These are phyloP conservation scores for Colletotrichum navitas DNA, from an alignment of 2,329 filamentous ascomycete species.

Conservation along the genomic window DNA sequence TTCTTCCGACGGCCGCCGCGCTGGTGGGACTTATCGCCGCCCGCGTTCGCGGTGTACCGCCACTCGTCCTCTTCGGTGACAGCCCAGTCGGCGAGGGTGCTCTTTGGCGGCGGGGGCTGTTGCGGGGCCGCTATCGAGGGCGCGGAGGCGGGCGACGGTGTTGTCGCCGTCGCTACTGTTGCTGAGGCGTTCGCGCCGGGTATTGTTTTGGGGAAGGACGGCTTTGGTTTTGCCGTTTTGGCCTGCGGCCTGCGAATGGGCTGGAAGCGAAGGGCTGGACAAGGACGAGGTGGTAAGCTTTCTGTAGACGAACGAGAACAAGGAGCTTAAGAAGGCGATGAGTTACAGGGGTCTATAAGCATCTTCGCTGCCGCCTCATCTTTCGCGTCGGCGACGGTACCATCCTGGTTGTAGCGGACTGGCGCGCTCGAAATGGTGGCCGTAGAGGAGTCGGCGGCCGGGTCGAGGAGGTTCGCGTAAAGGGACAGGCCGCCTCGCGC, in stretches of 20 bases:
- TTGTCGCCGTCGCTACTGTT: slow-evolving; percentile 46
- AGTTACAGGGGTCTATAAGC: slow-evolving; percentile 58
- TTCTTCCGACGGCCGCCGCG: slow-evolving; percentile 84
- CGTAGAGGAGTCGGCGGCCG: slow-evolving; percentile 56
- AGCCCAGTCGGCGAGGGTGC: slow-evolving; percentile 84
- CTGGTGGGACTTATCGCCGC: slow-evolving; percentile 72
- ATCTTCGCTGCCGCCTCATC: slow-evolving; percentile 71
- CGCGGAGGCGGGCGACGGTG: slow-evolving; percentile 55
- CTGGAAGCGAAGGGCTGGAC: slow-evolving; percentile 81
- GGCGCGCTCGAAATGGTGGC: slow-evolving; percentile 84
- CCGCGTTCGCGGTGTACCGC: slow-evolving; percentile 62
- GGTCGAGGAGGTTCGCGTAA: slow-evolving; percentile 86
- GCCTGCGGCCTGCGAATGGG: slow-evolving; percentile 82
- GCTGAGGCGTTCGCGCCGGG: slow-evolving; percentile 50
- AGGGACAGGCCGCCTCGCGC: slow-evolving; percentile 73
- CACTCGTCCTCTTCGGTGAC: slow-evolving; percentile 85
- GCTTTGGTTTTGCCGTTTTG: slow-evolving; percentile 71
- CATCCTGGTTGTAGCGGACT: slow-evolving; percentile 74
- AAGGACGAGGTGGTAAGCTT: slow-evolving; percentile 1
- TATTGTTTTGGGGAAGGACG: slow-evolving; percentile 64
- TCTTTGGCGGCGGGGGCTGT: slow-evolving; percentile 67
- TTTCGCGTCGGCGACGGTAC: slow-evolving; percentile 59
- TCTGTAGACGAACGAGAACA: slow-evolving; percentile 47
- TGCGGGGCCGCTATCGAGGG: slow-evolving; percentile 49
- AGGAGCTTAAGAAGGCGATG: slow-evolving; percentile 17